phyloP scores from a whole-genome alignment of 1,284 basidiomycete species.

The Apiotrichum mycotoxinovorans region DNA sequence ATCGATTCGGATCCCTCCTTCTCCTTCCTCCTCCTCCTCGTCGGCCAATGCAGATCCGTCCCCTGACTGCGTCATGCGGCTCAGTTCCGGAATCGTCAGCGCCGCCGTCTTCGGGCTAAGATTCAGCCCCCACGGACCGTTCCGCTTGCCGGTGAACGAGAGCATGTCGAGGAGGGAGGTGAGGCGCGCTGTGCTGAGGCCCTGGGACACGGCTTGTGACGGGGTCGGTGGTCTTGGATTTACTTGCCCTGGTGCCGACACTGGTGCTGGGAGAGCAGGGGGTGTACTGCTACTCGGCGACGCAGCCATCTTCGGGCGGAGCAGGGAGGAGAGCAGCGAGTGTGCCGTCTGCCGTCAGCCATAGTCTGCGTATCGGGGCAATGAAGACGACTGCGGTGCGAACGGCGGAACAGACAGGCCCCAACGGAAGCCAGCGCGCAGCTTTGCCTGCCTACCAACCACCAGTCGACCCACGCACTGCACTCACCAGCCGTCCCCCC shows the following conservation, averaged over 20 bases:
- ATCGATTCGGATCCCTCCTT: too few species aligned
- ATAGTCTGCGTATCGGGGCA: not conserved
- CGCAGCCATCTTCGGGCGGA: not conserved
- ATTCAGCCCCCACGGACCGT: not conserved
- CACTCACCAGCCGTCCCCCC: not conserved
- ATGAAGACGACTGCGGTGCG: too few species aligned
- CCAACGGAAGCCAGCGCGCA: too few species aligned
- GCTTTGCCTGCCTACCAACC: too few species aligned
- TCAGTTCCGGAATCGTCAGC: not conserved
- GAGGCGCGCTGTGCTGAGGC: not conserved
- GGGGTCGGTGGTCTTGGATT: too few species aligned
- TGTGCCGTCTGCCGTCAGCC: not conserved
- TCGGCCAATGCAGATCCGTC: too few species aligned
- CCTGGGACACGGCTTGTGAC: not conserved
- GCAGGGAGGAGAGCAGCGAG: not conserved
- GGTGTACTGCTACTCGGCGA: too few species aligned
- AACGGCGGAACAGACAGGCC: too few species aligned
- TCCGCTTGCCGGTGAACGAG: slow-evolving; percentile 4
- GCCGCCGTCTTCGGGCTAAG: too few species aligned
- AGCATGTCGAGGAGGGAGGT: slow-evolving; percentile 1
- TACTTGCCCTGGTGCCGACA: too few species aligned
- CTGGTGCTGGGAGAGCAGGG: too few species aligned
- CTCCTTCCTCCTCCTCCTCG: too few species aligned
- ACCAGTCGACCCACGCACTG: not conserved
- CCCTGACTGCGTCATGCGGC: not conserved